phyloP scores from a whole-genome alignment of 2,329 filamentous ascomycete genomes.

The Clonostachys sp. region DNA sequence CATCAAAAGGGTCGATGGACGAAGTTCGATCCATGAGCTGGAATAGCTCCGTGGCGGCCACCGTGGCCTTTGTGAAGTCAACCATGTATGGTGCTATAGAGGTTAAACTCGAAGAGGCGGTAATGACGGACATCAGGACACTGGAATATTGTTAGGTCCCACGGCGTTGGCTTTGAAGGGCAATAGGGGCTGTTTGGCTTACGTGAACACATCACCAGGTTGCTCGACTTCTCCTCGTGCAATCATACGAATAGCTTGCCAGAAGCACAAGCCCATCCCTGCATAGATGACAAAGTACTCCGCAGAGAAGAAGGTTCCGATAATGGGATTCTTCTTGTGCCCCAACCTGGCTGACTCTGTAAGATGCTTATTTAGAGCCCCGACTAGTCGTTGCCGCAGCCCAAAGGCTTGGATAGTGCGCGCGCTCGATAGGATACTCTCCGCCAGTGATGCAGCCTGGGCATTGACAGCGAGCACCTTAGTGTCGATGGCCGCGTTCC shows the following conservation, averaged over 20 bases:
- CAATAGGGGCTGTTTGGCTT: too few species aligned
- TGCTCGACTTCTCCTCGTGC: slow-evolving; percentile 62
- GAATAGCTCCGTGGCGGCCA: slow-evolving; percentile 87
- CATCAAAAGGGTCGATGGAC: slow-evolving; percentile 71
- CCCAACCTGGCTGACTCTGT: slow-evolving; percentile 70
- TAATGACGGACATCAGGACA: slow-evolving; percentile 86
- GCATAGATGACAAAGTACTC: slow-evolving; percentile 84
- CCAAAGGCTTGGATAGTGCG: slow-evolving; percentile 90
- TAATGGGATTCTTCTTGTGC: slow-evolving; percentile 65
- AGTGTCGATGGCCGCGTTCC: slow-evolving; percentile 76
- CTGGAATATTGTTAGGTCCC: slow-evolving; percentile 54
- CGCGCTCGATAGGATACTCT: slow-evolving; percentile 91
- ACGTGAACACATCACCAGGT: slow-evolving; percentile 30
- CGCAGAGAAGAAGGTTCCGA: slow-evolving; percentile 74
- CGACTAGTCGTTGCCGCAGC: slow-evolving; percentile 86
- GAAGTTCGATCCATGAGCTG: slow-evolving; percentile 87
- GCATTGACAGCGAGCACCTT: slow-evolving; percentile 72
- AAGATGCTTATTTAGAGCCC: slow-evolving; percentile 77
- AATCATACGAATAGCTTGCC: slow-evolving; percentile 77
- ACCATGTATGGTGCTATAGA: slow-evolving; percentile 83
- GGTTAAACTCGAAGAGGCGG: slow-evolving; percentile 86
- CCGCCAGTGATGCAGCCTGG: slow-evolving; percentile 79
- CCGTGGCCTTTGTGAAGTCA: slow-evolving; percentile 78
- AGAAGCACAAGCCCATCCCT: slow-evolving; percentile 85
- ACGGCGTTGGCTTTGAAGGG: too few species aligned